Evolutionary conservation across 2,329 filamentous ascomycete species (phyloP).

Genomic region (Claviceps fusiformis): DNA sequence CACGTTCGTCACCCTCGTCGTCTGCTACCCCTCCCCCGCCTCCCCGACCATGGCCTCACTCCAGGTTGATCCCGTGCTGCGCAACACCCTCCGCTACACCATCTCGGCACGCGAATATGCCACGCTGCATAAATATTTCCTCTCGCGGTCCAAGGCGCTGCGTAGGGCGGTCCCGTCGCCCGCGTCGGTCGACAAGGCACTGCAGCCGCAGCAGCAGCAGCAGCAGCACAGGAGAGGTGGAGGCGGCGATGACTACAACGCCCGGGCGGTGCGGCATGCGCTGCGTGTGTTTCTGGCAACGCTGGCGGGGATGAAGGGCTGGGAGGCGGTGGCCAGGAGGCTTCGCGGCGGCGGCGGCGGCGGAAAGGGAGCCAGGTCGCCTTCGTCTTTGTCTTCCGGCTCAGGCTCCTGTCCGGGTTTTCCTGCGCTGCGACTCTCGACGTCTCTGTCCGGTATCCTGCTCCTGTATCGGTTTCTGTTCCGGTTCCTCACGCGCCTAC

Average conservation of each 20-base stretch:
- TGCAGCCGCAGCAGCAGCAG: conserved; percentile 15
- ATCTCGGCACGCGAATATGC: conserved; percentile 78
- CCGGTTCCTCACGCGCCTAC: conserved; percentile 73
- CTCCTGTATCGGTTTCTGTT: conserved; percentile 81
- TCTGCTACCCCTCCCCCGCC: background rate
- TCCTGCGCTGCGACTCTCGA: conserved; percentile 60
- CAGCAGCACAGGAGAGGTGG: conserved; percentile 13
- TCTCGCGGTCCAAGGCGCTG: conserved; percentile 54
- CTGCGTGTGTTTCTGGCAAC: conserved; percentile 56
- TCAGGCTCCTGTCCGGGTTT: conserved; percentile 32
- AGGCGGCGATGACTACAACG: conserved; percentile 52
- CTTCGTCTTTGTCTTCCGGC: too few relatives aligned
- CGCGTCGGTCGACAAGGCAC: conserved; percentile 33
- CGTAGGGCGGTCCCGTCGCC: conserved; percentile 42
- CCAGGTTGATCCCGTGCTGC: conserved; percentile 54
- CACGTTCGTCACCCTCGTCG: too few relatives aligned
- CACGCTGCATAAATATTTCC: conserved; percentile 66
- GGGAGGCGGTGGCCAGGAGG: conserved; percentile 36
- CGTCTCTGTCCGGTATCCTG: conserved; percentile 73
- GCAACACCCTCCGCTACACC: conserved; percentile 77
- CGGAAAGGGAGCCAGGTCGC: conserved; percentile 19
- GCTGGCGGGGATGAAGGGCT: conserved; percentile 48
- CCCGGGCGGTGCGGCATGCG: conserved; percentile 55
- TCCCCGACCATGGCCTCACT: conserved; percentile 1
- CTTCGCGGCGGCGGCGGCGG: conserved; percentile 28